Evolutionary conservation across 495 filamentous ascomycete genomes (phyloP).

Genomic region (Pseudevernia furfuracea): DNA sequence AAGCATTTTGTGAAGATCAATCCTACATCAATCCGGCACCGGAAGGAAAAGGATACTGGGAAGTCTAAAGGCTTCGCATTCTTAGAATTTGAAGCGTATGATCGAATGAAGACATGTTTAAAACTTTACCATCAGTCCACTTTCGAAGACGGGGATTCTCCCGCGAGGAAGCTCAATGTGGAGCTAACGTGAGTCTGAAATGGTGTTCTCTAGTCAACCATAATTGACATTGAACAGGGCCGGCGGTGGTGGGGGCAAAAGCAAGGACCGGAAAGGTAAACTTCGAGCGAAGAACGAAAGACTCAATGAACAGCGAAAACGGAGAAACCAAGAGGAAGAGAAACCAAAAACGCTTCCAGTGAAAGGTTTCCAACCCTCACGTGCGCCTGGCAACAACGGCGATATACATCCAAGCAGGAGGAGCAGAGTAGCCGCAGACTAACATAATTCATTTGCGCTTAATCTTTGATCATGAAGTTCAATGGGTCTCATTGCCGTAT

Average conservation of each 20-base stretch:
- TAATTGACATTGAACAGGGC: conserved; percentile 37
- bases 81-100: conserved; percentile 81
- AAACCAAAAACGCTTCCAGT: conserved; percentile 37
- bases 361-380: conserved; percentile 32
- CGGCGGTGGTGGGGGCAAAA: conserved; percentile 79
- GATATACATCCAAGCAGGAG: conserved; percentile 55
- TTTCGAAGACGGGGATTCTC: conserved; percentile 58
- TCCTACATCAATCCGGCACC: conserved; percentile 65
- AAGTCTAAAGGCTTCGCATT: conserved; percentile 86
- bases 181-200: conserved; percentile 66
- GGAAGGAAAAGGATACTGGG: conserved; percentile 58
- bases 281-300: conserved; percentile 81
- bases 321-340: conserved; percentile 39
- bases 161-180: conserved; percentile 72
- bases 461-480: not conserved
- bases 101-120: conserved; percentile 89
- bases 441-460: not conserved
- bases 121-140: conserved; percentile 78
- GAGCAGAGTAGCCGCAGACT: conserved; percentile 33
- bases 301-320: conserved; percentile 69
- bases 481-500: not conserved
- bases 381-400: conserved; percentile 31
- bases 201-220: not conserved
- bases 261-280: conserved; percentile 59
- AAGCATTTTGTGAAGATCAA: conserved; percentile 71